Evolutionary conservation across 306 rosid species (phyloP), one percentile per base, ranked within the genome.

Genomic region (Dryas drummondii): DNA sequence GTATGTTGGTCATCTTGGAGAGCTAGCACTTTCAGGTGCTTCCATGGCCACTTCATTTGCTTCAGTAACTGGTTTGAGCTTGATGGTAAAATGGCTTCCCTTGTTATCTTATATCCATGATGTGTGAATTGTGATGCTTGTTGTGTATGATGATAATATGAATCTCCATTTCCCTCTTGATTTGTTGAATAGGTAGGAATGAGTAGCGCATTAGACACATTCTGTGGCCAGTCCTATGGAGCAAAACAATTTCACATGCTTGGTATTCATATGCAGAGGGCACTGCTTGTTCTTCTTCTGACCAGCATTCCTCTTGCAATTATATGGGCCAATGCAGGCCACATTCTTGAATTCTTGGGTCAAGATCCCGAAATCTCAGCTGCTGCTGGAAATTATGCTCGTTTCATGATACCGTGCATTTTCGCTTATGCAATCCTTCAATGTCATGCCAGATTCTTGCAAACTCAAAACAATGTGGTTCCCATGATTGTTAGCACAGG

Each of bases 41-140:
- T 84, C 80, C 48, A 75, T 84, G 86, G 88, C 88, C 68, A 81
- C 86, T 76, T 84, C 88, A 27, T 84, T 84, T 40, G 83, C 88
- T 58, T 78, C 88, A 0, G 86, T 84, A 3, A 81, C 88, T 62
- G 88, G 88, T 37, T 84, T 84, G 74, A 84, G 88, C 75, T 77
- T 81, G 57, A 54, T 81, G 81, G 88, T 84, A 81, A 50, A 76
- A 4, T 17, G 12, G 47, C 26, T 78, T 9, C 14, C 42, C 22
- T 10, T 13, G 11, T 46, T 32, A 32, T 32, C 2, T 32, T 32
- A 32, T 32, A 32, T 32, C 2, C 37, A 32, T 32, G 37, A 32
- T 1, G 37, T 32, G 37, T 32, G 37, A 32, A 32, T 32, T 32
- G 37, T 32, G 6, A 0, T 6, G 49, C 40, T 52, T 49, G 3